phyloP scores from a whole-genome alignment of 768 basidiomycete genomes.

The Mycena filopes region DNA sequence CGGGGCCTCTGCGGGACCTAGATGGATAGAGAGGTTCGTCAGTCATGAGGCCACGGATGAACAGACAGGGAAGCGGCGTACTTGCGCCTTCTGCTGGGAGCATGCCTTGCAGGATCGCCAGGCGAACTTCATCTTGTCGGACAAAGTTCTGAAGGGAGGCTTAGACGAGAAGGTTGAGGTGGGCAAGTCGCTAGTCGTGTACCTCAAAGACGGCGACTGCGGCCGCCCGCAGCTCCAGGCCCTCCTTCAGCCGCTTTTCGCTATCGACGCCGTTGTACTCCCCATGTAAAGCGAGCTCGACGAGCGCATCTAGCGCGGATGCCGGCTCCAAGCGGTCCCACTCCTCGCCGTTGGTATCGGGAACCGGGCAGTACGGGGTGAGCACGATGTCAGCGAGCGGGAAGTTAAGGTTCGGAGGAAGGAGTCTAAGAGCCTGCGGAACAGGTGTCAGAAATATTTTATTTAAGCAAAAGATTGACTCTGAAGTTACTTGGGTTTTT shows the following conservation, averaged over 20 bases:
- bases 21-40: not conserved
- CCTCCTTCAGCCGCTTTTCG: conserved; percentile 69
- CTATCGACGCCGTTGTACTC: conserved; percentile 82
- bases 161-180: not conserved
- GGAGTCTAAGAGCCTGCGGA: conserved; percentile 56
- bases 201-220: conserved; percentile 90
- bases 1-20: conserved; percentile 50
- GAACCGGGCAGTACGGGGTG: conserved; percentile 80
- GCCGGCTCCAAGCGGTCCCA: conserved; percentile 89
- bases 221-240: conserved; percentile 77
- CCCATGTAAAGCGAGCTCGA: conserved; percentile 86
- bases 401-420: conserved; percentile 61
- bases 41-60: conserved; percentile 2
- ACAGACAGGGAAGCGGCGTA: conserved; percentile 26
- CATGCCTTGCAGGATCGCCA: conserved; percentile 80
- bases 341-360: conserved; percentile 89
- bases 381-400: conserved; percentile 75
- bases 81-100: conserved; percentile 64
- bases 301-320: conserved; percentile 83
- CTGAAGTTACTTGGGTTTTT: conserved; percentile 79
- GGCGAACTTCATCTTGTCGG: conserved; percentile 74
- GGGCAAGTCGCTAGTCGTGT: conserved; percentile 28
- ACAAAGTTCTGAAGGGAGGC: conserved; percentile 71
- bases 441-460: conserved; percentile 28
- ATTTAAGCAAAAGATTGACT: not conserved